Percentiles rank a stretch among this genome's conserved stretches.
phyloP scores from a whole-genome alignment of 108 stramenopile genomes.

The Schizochytrium sp. region DNA sequence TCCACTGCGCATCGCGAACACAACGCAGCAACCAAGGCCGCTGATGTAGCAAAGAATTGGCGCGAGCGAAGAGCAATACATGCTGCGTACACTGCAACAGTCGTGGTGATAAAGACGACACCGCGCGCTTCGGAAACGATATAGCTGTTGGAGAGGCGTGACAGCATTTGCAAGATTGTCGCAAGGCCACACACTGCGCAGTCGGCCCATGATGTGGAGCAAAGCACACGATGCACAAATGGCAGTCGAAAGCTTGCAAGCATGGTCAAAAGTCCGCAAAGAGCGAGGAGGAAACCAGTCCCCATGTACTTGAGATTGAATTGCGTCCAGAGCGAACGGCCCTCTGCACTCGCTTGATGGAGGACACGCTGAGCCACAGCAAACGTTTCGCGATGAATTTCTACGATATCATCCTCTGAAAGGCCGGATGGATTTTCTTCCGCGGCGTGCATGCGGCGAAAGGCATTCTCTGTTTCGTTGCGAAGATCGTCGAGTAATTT shows the following conservation, averaged over 20 bases:
- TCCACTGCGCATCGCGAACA: neutral
- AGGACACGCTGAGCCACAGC: neutral
- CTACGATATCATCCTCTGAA: neutral
- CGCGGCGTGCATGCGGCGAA: neutral
- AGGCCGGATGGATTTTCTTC: neutral
- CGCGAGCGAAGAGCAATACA: neutral
- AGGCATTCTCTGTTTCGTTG: neutral
- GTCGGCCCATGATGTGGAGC: no score
- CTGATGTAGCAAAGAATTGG: no score
- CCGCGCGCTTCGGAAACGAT: neutral
- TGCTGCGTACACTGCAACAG: neutral
- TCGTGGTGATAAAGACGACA: neutral
- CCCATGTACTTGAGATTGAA: neutral
- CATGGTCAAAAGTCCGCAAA: neutral
- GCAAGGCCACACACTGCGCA: neutral
- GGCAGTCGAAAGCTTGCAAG: neutral
- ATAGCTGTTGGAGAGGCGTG: constrained; percentile 13
- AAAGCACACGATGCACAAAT: no score
- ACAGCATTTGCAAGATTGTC: neutral
- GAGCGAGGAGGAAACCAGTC: neutral
- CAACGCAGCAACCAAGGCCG: neutral
- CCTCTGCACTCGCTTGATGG: neutral
- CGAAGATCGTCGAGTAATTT: neutral
- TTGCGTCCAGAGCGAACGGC: neutral
- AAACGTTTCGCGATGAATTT: neutral